Evolutionary conservation across 148 eudicot genomes (phyloP), one percentile per base, ranked within the genome.

Genomic region (Rhododendron simsii): DNA sequence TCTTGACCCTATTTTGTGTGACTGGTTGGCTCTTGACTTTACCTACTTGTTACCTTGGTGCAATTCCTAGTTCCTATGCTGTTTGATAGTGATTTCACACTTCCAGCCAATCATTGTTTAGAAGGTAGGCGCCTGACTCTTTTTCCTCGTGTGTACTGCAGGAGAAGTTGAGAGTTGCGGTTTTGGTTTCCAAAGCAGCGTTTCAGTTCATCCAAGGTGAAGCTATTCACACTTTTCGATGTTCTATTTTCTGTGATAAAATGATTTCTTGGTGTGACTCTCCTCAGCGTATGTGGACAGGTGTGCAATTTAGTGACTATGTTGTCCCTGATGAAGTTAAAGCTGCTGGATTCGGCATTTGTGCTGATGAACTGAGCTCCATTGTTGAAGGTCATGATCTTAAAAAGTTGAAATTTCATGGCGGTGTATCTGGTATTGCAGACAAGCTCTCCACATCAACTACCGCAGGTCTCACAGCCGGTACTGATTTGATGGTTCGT

Each of bases 371-470:
- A 77, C 85, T 96, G 82, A 92, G 94, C 35, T 90, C 93, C 81
- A 79, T 95, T 26, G 99, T 93, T 14, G 99, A 96, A 88, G 91
- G 96, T 78, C 99, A 94, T 76, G 98, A 95, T 83, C 75, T 93
- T 18, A 96, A 95, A 87, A 96, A 94, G 87, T 85, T 96, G 39
- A 95, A 90, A 45, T 77, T 84, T 84, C 98, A 96, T 81, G 98
- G 98, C 7, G 96, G 98, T 8, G 91, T 90, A 35, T 15, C 76
- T 21, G 95, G 98, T 23, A 81, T 96, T 81, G 94, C 95, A n/a
- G 87, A 92, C 8, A 96, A 96, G 90, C 95, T 96, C 57, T 77
- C 85, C 39, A 93, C 99, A 16, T 92, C 94, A 50, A 33, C 92
- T 44, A 85, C 92, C 3, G 59, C 90, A 48, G 98, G 99, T 75